Conservation (phyloP, 768 basidiomycete genomes). For the Tephrocybe sp. region DNA sequence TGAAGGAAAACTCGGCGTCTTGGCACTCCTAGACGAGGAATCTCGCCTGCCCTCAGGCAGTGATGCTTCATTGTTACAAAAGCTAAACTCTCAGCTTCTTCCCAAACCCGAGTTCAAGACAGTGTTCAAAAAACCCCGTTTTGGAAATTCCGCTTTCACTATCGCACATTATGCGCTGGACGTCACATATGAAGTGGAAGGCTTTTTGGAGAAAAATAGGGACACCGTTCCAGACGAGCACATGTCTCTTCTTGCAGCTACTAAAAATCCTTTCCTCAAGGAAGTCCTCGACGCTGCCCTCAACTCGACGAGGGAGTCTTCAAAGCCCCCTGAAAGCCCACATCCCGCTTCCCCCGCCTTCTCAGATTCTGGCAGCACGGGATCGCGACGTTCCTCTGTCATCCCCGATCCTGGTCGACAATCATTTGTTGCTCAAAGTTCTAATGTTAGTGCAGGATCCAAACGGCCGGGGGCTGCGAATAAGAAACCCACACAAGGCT, state of each 20-base stretch:
- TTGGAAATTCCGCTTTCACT: conserved; percentile 95
- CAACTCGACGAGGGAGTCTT: conserved; percentile 68
- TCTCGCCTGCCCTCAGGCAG: conserved; percentile 94
- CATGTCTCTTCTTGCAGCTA: conserved; percentile 80
- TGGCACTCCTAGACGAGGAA: conserved; percentile 95
- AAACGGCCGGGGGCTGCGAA: conserved; percentile 67
- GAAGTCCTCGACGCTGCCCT: conserved; percentile 93
- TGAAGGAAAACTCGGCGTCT: conserved; percentile 94
- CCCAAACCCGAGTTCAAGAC: conserved; percentile 80
- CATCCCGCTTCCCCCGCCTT: conserved; percentile 73
- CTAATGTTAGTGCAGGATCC: conserved; percentile 31
- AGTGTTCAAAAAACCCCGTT: conserved; percentile 98
- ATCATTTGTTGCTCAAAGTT: conserved; percentile 58
- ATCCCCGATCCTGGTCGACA: conserved; percentile 87
- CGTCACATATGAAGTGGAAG: conserved; percentile 97
- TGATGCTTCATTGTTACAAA: conserved; percentile 90
- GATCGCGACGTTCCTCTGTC: conserved; percentile 78
- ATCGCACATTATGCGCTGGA: conserved; percentile 98
- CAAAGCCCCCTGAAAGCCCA: conserved; percentile 64
- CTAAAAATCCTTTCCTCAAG: conserved; percentile 91
- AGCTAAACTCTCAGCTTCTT: conserved; percentile 80
- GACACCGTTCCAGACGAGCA: conserved; percentile 99
- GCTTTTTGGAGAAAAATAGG: conserved; percentile 98
- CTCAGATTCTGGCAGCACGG: conserved; percentile 76
- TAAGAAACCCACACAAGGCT: conserved; percentile 96